A percentile compares a stretch with the other conserved stretches of the same genome.
Conservation (phyloP, 371 early-diverging fungal species). For the Fennellomyces sp. region DNA sequence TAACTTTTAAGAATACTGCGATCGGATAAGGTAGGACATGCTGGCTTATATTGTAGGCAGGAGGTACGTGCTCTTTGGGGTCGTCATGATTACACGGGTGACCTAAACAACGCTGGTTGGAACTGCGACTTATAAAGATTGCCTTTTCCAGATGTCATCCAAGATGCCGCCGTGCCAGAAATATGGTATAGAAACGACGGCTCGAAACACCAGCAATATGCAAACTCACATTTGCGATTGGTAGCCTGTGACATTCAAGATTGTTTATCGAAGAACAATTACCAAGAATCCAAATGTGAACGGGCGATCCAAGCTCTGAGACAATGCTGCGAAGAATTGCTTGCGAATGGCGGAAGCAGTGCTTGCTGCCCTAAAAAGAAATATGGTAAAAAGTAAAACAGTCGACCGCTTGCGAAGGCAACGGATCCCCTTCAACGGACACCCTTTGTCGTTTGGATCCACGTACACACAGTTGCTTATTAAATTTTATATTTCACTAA, state of each 20-base stretch:
- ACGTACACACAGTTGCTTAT: no score
- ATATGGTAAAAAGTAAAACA: slow-evolving; percentile 30
- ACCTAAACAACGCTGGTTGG: no score
- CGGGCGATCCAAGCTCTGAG: slow-evolving; percentile 54
- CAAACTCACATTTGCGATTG: neutral
- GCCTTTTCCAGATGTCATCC: no score
- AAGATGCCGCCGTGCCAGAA: slow-evolving; percentile 35
- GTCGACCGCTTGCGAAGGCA: no score
- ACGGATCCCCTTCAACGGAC: no score
- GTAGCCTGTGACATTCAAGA: slow-evolving; percentile 75
- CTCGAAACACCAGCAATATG: neutral
- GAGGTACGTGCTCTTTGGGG: no score
- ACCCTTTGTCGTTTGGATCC: no score
- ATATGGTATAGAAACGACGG: slow-evolving; percentile 23
- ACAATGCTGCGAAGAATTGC: slow-evolving; percentile 64
- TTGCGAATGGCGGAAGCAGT: slow-evolving; percentile 59
- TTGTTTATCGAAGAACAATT: slow-evolving; percentile 66
- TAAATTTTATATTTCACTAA: no score
- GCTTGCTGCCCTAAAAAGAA: slow-evolving; percentile 66
- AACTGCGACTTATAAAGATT: neutral
- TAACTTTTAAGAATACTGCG: no score
- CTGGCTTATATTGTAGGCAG: no score
- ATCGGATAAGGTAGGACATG: no score
- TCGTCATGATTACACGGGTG: no score
- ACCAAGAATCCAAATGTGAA: slow-evolving; percentile 69